These are phyloP conservation scores for Tetraselmis striata DNA, from an alignment of 139 green algal genomes.

Conservation along the genomic window DNA sequence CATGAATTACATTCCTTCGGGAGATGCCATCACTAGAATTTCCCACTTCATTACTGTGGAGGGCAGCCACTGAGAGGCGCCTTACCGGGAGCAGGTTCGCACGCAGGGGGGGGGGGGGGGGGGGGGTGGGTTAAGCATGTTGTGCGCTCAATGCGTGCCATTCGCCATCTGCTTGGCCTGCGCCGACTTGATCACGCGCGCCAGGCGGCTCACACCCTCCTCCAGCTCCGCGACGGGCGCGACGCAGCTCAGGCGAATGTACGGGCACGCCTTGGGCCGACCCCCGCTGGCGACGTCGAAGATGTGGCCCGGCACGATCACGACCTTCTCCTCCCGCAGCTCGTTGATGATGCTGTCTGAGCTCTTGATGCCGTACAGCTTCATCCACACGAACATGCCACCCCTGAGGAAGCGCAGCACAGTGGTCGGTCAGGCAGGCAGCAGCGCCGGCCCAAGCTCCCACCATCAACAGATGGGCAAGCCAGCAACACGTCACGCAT, in stretches of 20 bases:
- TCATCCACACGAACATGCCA: neutral
- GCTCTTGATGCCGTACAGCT: neutral
- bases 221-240: neutral
- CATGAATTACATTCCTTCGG: too few relatives aligned
- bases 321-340: neutral
- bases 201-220: neutral
- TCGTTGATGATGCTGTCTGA: neutral
- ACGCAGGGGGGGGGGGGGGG: too few relatives aligned
- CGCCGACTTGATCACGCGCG: neutral
- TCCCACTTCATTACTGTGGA: too few relatives aligned
- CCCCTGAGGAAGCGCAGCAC: neutral
- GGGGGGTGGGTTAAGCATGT: too few relatives aligned
- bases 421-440: too few relatives aligned
- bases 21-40: too few relatives aligned
- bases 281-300: neutral
- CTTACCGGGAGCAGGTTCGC: too few relatives aligned
- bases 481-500: too few relatives aligned
- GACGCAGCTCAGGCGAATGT: neutral
- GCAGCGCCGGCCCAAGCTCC: too few relatives aligned
- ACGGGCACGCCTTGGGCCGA: neutral
- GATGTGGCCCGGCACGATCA: neutral
- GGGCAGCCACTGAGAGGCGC: too few relatives aligned
- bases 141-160: too few relatives aligned
- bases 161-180: neutral
- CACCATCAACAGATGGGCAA: too few relatives aligned